Conservation (phyloP, 176 grass and related monocot genomes). For the Musa troglodytarum region DNA sequence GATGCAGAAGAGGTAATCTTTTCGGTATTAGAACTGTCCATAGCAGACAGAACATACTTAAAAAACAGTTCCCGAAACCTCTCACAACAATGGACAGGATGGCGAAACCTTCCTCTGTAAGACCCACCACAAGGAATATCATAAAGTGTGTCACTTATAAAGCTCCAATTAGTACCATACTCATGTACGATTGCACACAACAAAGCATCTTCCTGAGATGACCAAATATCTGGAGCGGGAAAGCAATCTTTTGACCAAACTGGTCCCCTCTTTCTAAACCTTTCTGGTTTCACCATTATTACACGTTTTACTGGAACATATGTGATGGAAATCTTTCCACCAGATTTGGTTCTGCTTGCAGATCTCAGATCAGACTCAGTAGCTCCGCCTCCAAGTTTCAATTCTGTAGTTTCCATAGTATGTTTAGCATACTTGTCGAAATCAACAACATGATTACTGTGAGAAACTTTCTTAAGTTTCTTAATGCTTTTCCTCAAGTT, state of each 20-base stretch:
- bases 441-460: conserved; percentile 35
- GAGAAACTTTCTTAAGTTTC: conserved; percentile 60
- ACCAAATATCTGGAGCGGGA: conserved; percentile 56
- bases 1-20: conserved; percentile 57
- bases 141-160: conserved; percentile 71
- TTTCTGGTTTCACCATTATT: conserved; percentile 85
- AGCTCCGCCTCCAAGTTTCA: conserved; percentile 36
- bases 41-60: conserved; percentile 64
- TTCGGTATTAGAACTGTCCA: conserved; percentile 64
- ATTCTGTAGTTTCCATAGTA: conserved; percentile 28
- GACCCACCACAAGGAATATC: conserved; percentile 44
- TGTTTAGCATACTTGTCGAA: conserved; percentile 39
- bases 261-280: conserved; percentile 69
- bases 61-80: conserved; percentile 93
- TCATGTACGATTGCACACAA: conserved; percentile 75
- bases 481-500: conserved; percentile 46
- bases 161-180: conserved; percentile 71
- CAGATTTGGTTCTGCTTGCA: conserved; percentile 35
- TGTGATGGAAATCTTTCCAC: conserved; percentile 42
- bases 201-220: conserved; percentile 74
- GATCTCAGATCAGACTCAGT: conserved; percentile 43
- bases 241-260: conserved; percentile 59
- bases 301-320: conserved; percentile 56
- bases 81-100: conserved; percentile 94
- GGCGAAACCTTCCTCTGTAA: conserved; percentile 70